phyloP scores from a whole-genome alignment of 1,284 basidiomycete species.

The Ceratobasidium sp. region DNA sequence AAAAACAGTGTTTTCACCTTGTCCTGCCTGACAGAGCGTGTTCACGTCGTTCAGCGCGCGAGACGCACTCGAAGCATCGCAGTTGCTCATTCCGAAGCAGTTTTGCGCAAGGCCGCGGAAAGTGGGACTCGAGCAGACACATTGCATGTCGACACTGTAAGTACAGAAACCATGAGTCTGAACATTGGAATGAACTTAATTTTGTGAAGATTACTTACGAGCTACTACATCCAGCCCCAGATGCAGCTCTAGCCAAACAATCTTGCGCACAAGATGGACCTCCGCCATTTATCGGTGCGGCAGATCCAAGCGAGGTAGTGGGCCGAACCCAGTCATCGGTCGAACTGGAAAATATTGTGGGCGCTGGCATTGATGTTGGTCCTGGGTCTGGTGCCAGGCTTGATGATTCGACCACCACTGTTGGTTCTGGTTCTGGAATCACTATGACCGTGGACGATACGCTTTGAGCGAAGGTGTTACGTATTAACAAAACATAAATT shows the following conservation, averaged over 20 bases:
- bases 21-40: not conserved
- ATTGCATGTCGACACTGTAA: slow-evolving; percentile 1
- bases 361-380: too few relatives aligned
- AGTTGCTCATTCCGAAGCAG: slow-evolving; percentile 8
- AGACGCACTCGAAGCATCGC: not conserved
- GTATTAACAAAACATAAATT: too few relatives aligned
- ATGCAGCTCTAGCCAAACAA: slow-evolving; percentile 2
- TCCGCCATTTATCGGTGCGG: slow-evolving; percentile 18
- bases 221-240: slow-evolving; percentile 6
- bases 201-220: not conserved
- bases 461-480: too few relatives aligned
- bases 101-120: not conserved
- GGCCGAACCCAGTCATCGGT: not conserved
- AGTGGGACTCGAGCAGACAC: not conserved
- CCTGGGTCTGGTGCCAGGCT: too few relatives aligned
- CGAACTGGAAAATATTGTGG: too few relatives aligned
- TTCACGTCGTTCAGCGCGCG: not conserved
- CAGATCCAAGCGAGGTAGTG: slow-evolving; percentile 1
- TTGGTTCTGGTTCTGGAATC: too few relatives aligned
- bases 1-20: not conserved
- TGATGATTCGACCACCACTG: too few relatives aligned
- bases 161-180: not conserved
- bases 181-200: not conserved
- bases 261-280: slow-evolving; percentile 20
- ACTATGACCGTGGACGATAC: too few relatives aligned